A percentile compares a stretch with the other conserved stretches of the same genome.
Evolutionary conservation across 2,329 filamentous ascomycete genomes (phyloP).

Genomic region (Massarina eburnea): DNA sequence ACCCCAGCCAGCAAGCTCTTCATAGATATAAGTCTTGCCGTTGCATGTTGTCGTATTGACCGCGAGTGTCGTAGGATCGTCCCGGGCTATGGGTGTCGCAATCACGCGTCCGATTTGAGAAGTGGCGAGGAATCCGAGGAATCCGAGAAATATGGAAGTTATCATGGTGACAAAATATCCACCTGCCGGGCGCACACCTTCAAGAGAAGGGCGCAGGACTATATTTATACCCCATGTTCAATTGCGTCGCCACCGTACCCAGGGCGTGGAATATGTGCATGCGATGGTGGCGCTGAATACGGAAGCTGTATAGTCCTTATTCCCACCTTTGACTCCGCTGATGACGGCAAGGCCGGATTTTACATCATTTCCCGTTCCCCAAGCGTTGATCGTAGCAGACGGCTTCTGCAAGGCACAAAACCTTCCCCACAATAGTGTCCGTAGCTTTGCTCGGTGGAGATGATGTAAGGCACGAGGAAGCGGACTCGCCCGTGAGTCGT

Average conservation of each 20-base stretch:
- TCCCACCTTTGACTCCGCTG: neutral
- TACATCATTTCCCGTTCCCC: neutral
- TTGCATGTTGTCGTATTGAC: constrained; percentile 55
- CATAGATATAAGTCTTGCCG: constrained; percentile 65
- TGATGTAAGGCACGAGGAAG: constrained; percentile 4
- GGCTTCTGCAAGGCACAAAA: constrained; percentile 3
- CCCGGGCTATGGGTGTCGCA: constrained; percentile 17
- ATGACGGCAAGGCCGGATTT: constrained; percentile 1
- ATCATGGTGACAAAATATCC: constrained; percentile 21
- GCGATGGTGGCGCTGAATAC: constrained; percentile 6
- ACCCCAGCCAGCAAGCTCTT: constrained; percentile 68
- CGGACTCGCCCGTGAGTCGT: constrained; percentile 8
- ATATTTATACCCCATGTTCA: constrained; percentile 12
- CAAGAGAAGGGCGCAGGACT: constrained; percentile 3
- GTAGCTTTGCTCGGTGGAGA: neutral
- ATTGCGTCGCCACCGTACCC: neutral
- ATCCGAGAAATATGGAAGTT: constrained; percentile 11
- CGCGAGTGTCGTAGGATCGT: constrained; percentile 1
- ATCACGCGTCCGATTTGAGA: constrained; percentile 14
- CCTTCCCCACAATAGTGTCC: neutral
- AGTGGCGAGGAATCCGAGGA: constrained; percentile 20
- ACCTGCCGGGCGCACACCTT: constrained; percentile 16
- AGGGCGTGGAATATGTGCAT: neutral
- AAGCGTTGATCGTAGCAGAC: neutral
- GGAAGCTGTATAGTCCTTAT: constrained; percentile 3